Base-by-base conservation (phyloP, 2,329 filamentous ascomycete genomes). In the Pseudogymnoascus sp. region DNA sequence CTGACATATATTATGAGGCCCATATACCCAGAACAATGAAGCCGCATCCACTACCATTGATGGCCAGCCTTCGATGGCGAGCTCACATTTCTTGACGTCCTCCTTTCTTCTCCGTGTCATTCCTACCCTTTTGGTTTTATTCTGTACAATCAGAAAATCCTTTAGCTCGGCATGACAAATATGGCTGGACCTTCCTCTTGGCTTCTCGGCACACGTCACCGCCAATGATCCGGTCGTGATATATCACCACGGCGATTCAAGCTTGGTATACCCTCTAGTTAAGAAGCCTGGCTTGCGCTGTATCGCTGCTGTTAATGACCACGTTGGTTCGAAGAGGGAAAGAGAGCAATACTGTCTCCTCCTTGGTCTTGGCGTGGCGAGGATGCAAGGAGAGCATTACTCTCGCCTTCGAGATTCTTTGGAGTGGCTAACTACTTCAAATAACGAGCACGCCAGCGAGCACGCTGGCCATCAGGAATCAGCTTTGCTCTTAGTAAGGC, bases 151-250 rank as follows among this genome's bases (percentile, higher is more conserved):
- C 26, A 16, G 26, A 54, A 31, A 54, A 54, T 54, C 47, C 47
- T 54, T 11, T n/a, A 4, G 26, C 47, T 54, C 47, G 47, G 47
- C 47, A 54, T 54, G 47, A 54, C 47, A 54, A n/a, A 54, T 54
- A 54, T 54, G 47, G 47, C 47, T 54, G 47, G 47, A 54, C 47
- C 26, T 11, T 54, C 8, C 8, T 12, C 47, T 54, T 54, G 47
- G 47, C 47, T 8, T 54, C 47, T 54, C 14, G 47, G 47, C 47
- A 54, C n/a, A 54, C 47, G 47, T 54, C 47, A 54, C 47, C 14
- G 47, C 7, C 26, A 31, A 16, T 16, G 23, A 11, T 31, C 23
- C 47, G n/a, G 47, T 11, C 26, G 2, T 14, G 4, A 54, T 54
- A 31, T 54, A 31, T 29, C 47, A 31, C 7, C 11, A n/a, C 16